These are phyloP conservation scores for Diutina ranongensis DNA, from an alignment of 1,139 yeast genomes.

Conservation along the genomic window DNA sequence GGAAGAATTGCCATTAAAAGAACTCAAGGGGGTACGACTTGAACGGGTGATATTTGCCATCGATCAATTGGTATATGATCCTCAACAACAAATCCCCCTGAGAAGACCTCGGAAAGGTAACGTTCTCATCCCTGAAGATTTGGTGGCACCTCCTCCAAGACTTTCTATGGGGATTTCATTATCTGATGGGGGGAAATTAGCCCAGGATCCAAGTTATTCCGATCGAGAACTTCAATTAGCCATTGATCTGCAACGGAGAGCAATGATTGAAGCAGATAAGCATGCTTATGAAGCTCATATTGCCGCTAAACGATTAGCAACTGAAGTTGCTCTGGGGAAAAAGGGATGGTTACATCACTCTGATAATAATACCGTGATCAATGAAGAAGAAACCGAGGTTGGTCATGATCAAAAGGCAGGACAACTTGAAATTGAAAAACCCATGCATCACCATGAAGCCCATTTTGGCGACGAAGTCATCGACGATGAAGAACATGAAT, in stretches of 20 bases:
- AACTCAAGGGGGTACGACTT: conserved; percentile 19
- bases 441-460: conserved; percentile 58
- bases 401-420: conserved; percentile 11
- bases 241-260: conserved; percentile 41
- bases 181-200: conserved; percentile 17
- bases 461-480: conserved; percentile 31
- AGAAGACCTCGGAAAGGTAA: conserved; percentile 74
- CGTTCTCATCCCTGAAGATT: conserved; percentile 64
- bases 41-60: conserved; percentile 68
- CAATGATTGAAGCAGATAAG: conserved; percentile 49
- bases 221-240: conserved; percentile 44
- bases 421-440: conserved; percentile 35
- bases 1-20: conserved; percentile 18
- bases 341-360: conserved; percentile 6
- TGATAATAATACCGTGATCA: background rate
- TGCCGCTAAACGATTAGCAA: conserved; percentile 57
- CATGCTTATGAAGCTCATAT: conserved; percentile 69
- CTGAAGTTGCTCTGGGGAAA: conserved; percentile 41
- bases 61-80: conserved; percentile 60
- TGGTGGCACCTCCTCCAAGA: conserved; percentile 49
- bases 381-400: conserved; percentile 15
- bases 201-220: conserved; percentile 27
- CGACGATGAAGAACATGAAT: conserved; percentile 8
- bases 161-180: conserved; percentile 51
- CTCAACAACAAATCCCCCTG: conserved; percentile 93